Percentiles rank a stretch among this genome's conserved stretches.
These are phyloP conservation scores for Rhododendron simsii DNA, from an alignment of 148 eudicot genomes.

Conservation along the genomic window DNA sequence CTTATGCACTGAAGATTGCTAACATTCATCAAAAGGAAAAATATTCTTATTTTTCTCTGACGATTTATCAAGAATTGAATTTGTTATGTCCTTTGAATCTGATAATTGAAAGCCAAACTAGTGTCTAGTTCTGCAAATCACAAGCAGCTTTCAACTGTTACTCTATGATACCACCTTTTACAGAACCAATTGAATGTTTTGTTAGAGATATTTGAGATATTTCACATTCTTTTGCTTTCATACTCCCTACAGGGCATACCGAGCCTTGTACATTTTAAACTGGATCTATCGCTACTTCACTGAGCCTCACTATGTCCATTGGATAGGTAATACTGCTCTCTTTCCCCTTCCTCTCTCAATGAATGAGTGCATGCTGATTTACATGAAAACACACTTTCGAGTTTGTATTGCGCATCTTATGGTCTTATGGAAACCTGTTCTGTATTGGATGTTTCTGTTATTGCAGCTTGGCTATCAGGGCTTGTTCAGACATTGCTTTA, in stretches of 20 bases:
- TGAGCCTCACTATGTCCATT: slow-evolving; percentile 87
- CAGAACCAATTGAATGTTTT: not conserved
- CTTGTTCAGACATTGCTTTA: slow-evolving; percentile 80
- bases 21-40: not conserved
- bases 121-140: not conserved
- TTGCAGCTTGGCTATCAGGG: slow-evolving; percentile 89
- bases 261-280: slow-evolving; percentile 76
- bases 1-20: not conserved
- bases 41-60: not conserved
- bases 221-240: not conserved
- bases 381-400: not conserved
- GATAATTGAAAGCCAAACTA: not conserved
- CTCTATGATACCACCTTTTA: not conserved
- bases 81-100: not conserved
- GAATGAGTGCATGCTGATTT: not conserved
- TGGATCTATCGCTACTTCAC: slow-evolving; percentile 97
- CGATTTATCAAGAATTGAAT: not conserved
- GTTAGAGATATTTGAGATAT: not conserved
- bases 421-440: too few species aligned
- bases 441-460: slow-evolving; percentile 3
- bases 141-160: not conserved
- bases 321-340: slow-evolving; percentile 67
- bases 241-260: slow-evolving; percentile 71
- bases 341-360: not conserved
- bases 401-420: not conserved